phyloP scores from a whole-genome alignment of 768 basidiomycete genomes.

The Kwoniella botswanensis region DNA sequence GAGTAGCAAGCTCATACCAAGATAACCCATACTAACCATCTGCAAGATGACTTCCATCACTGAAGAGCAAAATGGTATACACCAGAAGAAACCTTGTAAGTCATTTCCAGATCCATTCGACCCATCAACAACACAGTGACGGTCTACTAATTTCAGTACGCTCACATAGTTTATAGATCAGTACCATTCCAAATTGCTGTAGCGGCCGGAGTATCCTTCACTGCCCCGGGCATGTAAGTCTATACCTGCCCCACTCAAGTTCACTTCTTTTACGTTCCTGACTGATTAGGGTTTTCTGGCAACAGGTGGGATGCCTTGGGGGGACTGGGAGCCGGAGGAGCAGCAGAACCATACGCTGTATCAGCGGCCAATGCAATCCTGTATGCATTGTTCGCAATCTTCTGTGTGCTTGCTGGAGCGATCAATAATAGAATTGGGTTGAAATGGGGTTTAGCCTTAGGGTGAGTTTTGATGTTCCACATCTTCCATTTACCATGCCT shows the following conservation, averaged over 20 bases:
- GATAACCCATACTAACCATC: neutral
- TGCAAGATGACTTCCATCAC: neutral
- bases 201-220: conserved; percentile 38
- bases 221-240: conserved; percentile 44
- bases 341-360: conserved; percentile 40
- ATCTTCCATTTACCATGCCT: neutral
- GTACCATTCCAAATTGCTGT: conserved; percentile 33
- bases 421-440: conserved; percentile 43
- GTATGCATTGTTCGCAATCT: conserved; percentile 36
- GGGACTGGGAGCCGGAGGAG: conserved; percentile 41
- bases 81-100: conserved; percentile 1
- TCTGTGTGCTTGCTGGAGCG: conserved; percentile 39
- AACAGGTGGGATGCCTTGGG: conserved; percentile 45
- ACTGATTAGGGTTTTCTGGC: conserved; percentile 1
- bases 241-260: neutral
- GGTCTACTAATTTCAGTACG: neutral
- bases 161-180: conserved; percentile 22
- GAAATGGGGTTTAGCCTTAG: conserved; percentile 41
- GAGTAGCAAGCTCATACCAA: neutral
- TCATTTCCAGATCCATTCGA: neutral
- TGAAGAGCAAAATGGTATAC: neutral
- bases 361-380: conserved; percentile 43
- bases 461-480: conserved; percentile 25
- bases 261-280: neutral
- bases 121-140: neutral